A percentile compares a stretch with the other conserved stretches of the same genome.
phyloP scores from a whole-genome alignment of 1,284 basidiomycete genomes.

The Papiliotrema fonsecae region DNA sequence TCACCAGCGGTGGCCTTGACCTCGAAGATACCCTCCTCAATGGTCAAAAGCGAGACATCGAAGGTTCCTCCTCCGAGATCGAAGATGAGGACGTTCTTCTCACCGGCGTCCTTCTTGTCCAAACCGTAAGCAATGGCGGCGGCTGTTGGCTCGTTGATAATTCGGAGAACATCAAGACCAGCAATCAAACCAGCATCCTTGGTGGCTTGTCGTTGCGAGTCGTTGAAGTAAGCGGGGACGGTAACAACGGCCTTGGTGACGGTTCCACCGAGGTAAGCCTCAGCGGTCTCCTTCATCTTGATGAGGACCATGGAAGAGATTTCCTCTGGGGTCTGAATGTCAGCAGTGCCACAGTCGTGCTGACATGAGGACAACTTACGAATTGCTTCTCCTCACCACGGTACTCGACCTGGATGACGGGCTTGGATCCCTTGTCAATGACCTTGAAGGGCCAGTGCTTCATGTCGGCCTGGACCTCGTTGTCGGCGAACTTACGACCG shows the following conservation, averaged over 20 bases:
- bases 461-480: conserved; percentile 75
- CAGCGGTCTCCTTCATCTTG: conserved; percentile 98
- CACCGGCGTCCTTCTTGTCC: conserved; percentile 68
- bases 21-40: conserved; percentile 98
- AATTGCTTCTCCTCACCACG: conserved; percentile 81
- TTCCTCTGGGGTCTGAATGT: conserved; percentile 34
- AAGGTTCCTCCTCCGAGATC: conserved; percentile 99
- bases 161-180: conserved; percentile 91
- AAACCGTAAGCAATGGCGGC: conserved; percentile 96
- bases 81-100: conserved; percentile 96
- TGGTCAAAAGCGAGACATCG: conserved; percentile 96
- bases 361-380: conserved; percentile 53
- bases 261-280: conserved; percentile 84
- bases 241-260: conserved; percentile 88
- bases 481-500: conserved; percentile 53
- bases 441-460: conserved; percentile 71
- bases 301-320: conserved; percentile 94
- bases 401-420: conserved; percentile 77
- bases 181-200: conserved; percentile 97
- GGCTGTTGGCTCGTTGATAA: conserved; percentile 98
- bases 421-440: conserved; percentile 75
- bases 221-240: conserved; percentile 98
- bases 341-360: not conserved
- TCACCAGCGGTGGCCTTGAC: conserved; percentile 99
- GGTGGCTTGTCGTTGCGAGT: conserved; percentile 96